phyloP scores from a whole-genome alignment of 2,329 filamentous ascomycete genomes.

The Pestalotiopsis sp. region DNA sequence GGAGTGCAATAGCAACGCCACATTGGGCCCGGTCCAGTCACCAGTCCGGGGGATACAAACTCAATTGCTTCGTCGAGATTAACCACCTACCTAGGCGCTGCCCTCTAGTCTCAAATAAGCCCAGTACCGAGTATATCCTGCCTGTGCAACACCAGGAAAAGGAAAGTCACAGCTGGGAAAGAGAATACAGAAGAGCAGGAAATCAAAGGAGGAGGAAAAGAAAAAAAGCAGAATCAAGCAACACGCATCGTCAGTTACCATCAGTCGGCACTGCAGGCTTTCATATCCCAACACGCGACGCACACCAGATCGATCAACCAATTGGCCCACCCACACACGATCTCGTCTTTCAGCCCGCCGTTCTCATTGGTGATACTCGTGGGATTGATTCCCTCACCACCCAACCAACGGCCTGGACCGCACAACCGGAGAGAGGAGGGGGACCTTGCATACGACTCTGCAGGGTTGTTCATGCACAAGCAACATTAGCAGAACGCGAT shows the following conservation, averaged over 20 bases:
- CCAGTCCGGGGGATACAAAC: neutral
- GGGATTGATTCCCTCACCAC: slow-evolving; percentile 1
- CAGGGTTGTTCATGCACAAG: slow-evolving; percentile 12
- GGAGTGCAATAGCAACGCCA: slow-evolving; percentile 6
- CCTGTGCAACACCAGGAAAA: slow-evolving; percentile 1
- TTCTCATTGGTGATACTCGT: slow-evolving; percentile 11
- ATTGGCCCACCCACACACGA: slow-evolving; percentile 10
- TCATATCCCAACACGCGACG: slow-evolving; percentile 1
- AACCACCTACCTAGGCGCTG: neutral
- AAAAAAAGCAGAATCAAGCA: neutral
- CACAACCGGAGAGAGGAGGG: neutral
- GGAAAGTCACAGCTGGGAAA: neutral
- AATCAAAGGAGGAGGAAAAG: neutral
- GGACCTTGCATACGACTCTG: slow-evolving; percentile 8
- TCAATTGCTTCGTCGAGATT: slow-evolving; percentile 8
- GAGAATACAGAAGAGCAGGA: neutral
- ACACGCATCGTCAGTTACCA: neutral
- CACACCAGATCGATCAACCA: slow-evolving; percentile 11
- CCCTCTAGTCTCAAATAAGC: neutral
- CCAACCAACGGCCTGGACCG: slow-evolving; percentile 13
- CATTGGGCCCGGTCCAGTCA: neutral
- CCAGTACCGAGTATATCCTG: neutral
- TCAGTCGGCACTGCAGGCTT: neutral
- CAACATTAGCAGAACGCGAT: slow-evolving; percentile 14
- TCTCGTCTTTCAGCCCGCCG: neutral